Evolutionary conservation across 352 stramenopile species (phyloP), one percentile per base, ranked within the genome.

Genomic region (Globisporangium cystogenes): DNA sequence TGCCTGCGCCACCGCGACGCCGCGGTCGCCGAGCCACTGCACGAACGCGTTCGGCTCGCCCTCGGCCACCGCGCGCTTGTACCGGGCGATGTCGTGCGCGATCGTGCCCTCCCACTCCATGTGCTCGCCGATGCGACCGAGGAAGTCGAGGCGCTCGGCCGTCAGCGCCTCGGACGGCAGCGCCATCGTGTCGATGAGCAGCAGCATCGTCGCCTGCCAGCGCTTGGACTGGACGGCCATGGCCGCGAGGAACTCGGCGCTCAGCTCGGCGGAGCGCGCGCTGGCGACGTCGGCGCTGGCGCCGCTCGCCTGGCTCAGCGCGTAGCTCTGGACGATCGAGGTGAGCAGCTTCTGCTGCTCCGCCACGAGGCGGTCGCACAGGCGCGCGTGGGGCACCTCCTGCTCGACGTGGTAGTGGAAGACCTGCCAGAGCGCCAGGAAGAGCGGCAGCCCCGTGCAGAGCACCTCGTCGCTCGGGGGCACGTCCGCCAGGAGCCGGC

Each of bases 21-120:
- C 63, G 10, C 69, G 66, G 50, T 74, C 56, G 33, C 68, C 67
- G 59, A 92, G 61, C 82, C 81, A 91, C 49, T 77, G 86, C 48
- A 93, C 68, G 35, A 85, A 91, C 21, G 76, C 76, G 51, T 93
- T 93, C 14, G 80, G 81, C 53, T 76, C 74, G 27, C 70, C 61
- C 58, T 90, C 81, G 3, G 65, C 81, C 35, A 74, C 56, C 29
- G 84, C 76, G 20, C 83, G 83, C 11, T 63, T 57, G 55, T 81
- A 91, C 11, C 83, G 76, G 12, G 83, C 80, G 21, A 90, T 57
- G 43, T 93, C 83, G 59, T 92, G 83, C 21, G 83, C 81, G 40
- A 93, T 74, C 47, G 80, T 90, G 53, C 81, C 83, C 62, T 93
- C 77, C 78, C 81, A 93, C 63, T 92, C 81, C 68, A 93, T 86